Evolutionary conservation across 2,329 filamentous ascomycete genomes (phyloP).

Genomic region (Scleromitrula shiraiana): DNA sequence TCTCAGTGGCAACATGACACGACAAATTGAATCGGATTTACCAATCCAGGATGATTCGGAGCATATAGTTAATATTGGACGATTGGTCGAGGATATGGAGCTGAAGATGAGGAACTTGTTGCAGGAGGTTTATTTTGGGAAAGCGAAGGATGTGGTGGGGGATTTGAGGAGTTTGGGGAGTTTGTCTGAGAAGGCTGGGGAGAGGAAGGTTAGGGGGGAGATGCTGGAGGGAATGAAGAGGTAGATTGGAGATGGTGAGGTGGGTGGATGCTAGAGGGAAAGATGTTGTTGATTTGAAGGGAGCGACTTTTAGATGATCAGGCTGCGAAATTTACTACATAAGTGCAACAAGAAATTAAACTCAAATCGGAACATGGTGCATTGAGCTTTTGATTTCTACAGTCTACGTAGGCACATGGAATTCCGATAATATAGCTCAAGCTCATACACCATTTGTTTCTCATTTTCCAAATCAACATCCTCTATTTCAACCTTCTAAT

Average conservation of each 20-base stretch:
- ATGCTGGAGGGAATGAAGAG: slow-evolving; percentile 59
- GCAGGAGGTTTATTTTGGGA: slow-evolving; percentile 99
- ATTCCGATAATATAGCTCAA: too few species aligned
- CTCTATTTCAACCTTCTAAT: too few species aligned
- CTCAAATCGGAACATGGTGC: too few species aligned
- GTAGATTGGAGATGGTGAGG: slow-evolving; percentile 5
- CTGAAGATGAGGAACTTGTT: slow-evolving; percentile 97
- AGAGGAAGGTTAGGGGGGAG: slow-evolving; percentile 79
- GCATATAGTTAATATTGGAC: slow-evolving; percentile 92
- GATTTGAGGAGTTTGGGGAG: slow-evolving; percentile 82
- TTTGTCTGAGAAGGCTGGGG: slow-evolving; percentile 75
- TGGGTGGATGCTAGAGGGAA: not conserved
- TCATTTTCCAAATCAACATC: too few species aligned
- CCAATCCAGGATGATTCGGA: slow-evolving; percentile 82
- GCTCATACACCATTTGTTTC: too few species aligned
- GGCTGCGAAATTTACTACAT: too few species aligned
- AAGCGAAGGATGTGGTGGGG: slow-evolving; percentile 96
- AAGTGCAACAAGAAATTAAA: too few species aligned
- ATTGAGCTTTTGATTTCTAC: too few species aligned
- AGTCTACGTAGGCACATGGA: too few species aligned
- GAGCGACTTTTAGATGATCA: too few species aligned
- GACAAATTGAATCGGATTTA: slow-evolving; percentile 88
- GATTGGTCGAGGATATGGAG: slow-evolving; percentile 98
- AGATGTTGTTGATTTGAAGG: not conserved
- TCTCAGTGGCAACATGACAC: slow-evolving; percentile 94